Evolutionary conservation across 768 basidiomycete genomes (phyloP).

Genomic region (Piloderma croceum): DNA sequence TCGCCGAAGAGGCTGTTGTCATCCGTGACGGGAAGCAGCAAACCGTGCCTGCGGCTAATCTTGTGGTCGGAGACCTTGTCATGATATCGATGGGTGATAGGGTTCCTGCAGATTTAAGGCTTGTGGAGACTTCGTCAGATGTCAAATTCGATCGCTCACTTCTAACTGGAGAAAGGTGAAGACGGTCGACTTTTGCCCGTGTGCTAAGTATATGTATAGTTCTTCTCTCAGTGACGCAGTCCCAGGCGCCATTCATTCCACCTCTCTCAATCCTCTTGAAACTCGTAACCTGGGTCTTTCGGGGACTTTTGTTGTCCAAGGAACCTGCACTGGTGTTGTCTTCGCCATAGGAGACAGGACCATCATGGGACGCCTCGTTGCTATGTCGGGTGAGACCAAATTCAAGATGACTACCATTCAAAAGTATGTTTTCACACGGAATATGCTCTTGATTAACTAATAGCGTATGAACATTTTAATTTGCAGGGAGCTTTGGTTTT

Average conservation of each 20-base stretch:
- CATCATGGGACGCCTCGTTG: conserved; percentile 50
- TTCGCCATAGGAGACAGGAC: conserved; percentile 41
- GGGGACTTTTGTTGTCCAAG: conserved; percentile 38
- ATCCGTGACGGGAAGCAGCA: conserved; percentile 45
- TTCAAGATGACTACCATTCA: conserved; percentile 44
- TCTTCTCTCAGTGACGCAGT: conserved; percentile 33
- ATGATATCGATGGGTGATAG: conserved; percentile 50
- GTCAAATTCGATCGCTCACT: conserved; percentile 49
- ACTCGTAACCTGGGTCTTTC: conserved; percentile 45
- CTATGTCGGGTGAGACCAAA: conserved; percentile 43
- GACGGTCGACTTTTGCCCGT: conserved; percentile 4
- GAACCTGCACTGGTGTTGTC: conserved; percentile 36
- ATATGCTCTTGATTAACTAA: too few species aligned
- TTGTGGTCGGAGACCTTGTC: conserved; percentile 54
- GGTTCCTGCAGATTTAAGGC: conserved; percentile 54
- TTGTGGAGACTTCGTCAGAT: conserved; percentile 47
- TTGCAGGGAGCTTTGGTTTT: conserved; percentile 44
- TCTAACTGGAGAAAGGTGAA: conserved; percentile 45
- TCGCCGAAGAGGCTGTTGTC: conserved; percentile 54
- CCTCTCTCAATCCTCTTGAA: conserved; percentile 44
- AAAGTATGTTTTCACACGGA: too few species aligned
- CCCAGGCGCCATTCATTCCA: conserved; percentile 40
- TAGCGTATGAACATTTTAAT: too few species aligned
- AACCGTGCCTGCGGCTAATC: conserved; percentile 45
- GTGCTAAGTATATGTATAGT: not conserved